These are phyloP conservation scores for Castanea crenata DNA, from an alignment of 306 rosid genomes.

Conservation along the genomic window DNA sequence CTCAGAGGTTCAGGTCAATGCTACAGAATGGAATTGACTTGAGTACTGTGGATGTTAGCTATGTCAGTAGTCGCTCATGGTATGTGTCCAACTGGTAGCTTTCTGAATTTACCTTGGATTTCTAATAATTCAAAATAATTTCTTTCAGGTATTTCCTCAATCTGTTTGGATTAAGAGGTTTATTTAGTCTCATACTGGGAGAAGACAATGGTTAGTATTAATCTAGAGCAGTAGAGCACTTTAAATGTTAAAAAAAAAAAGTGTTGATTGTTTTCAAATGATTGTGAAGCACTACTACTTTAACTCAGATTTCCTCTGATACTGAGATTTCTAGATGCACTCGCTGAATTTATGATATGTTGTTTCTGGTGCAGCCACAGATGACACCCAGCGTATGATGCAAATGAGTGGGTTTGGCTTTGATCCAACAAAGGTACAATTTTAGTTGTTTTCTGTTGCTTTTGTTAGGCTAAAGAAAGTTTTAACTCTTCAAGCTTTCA, in stretches of 20 bases:
- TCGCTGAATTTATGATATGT: constrained; percentile 14
- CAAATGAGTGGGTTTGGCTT: constrained; percentile 98
- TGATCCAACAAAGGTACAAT: constrained; percentile 87
- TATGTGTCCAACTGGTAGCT: constrained; percentile 24
- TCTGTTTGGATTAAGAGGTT: constrained; percentile 94
- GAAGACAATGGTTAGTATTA: constrained; percentile 94
- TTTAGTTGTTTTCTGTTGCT: constrained; percentile 2
- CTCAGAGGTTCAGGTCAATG: constrained; percentile 97
- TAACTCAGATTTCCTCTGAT: not conserved
- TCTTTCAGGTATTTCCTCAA: constrained; percentile 91
- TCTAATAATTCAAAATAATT: constrained; percentile 9
- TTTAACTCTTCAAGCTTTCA: constrained; percentile 1
- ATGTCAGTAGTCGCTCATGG: constrained; percentile 99
- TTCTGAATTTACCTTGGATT: not conserved
- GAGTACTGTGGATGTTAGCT: constrained; percentile 99
- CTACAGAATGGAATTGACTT: constrained; percentile 97
- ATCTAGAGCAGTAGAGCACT: constrained; percentile 10
- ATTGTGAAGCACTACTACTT: not conserved
- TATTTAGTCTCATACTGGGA: constrained; percentile 97
- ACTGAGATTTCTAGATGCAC: constrained; percentile 9
- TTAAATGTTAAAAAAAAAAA: not conserved
- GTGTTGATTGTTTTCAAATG: not conserved
- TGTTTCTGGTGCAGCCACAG: constrained; percentile 69
- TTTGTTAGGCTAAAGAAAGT: constrained; percentile 14
- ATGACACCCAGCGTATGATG: constrained; percentile 98